phyloP scores from a whole-genome alignment of 2,329 filamentous ascomycete genomes.

The Colletotrichum simmondsii region DNA sequence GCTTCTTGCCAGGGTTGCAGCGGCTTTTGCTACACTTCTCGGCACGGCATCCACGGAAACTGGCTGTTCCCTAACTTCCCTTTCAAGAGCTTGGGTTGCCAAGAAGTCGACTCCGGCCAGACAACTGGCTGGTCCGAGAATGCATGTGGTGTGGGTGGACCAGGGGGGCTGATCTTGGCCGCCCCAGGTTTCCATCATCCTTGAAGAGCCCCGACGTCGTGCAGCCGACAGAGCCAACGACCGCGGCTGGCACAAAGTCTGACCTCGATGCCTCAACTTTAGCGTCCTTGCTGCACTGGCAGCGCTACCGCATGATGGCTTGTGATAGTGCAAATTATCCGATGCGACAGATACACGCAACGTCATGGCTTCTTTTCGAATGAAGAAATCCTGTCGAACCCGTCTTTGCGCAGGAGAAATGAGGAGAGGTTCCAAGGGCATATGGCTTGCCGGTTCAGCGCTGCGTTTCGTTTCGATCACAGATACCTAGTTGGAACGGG shows the following conservation, averaged over 20 bases:
- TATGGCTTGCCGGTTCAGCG: background rate
- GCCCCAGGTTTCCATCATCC: slow-evolving; percentile 31
- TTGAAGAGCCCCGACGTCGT: slow-evolving; percentile 23
- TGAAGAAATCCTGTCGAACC: background rate
- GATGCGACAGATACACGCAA: background rate
- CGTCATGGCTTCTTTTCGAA: background rate
- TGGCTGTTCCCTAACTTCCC: slow-evolving; percentile 2
- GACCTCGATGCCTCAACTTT: background rate
- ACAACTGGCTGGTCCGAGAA: slow-evolving; percentile 15
- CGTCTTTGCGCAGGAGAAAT: background rate
- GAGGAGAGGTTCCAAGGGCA: background rate
- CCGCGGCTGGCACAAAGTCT: background rate
- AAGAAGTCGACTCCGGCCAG: slow-evolving; percentile 17
- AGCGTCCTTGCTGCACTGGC: background rate
- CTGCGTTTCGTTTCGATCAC: slow-evolving; percentile 16
- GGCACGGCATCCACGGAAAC: slow-evolving; percentile 21
- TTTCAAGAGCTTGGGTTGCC: slow-evolving; percentile 20
- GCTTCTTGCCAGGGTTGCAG: background rate
- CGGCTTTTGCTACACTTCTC: background rate
- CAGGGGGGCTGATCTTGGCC: slow-evolving; percentile 28
- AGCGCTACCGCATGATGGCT: background rate
- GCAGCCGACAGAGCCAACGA: slow-evolving; percentile 8
- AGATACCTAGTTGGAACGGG: background rate
- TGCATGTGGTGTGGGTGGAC: slow-evolving; percentile 25
- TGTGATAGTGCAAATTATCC: background rate